Evolutionary conservation across 176 grass and related monocot species (phyloP), one percentile per base, ranked within the genome.

Genomic region (Rhipidocladum racemiflorum): DNA sequence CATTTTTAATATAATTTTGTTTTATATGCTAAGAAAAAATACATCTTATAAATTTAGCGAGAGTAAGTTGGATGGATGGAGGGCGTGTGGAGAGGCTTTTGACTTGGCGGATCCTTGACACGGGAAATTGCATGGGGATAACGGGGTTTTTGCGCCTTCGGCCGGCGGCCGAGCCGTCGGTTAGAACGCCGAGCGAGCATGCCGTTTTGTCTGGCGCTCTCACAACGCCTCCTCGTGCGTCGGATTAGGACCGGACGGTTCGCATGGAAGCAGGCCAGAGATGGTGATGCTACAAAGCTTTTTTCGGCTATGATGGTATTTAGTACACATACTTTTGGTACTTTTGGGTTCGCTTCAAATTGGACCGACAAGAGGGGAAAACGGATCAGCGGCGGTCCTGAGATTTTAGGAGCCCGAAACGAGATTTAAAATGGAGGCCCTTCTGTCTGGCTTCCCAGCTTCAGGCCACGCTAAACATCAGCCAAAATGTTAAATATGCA

Each of bases 81-180:
- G 66, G 81, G 72, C 9, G 57, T 77, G 61, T 25, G 40, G 14
- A 8, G 61, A 29, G 70, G 54, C 75, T 65, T 79, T 72, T 77
- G 73, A 68, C 83, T 78, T 61, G 44, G 62, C 34, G 72, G 59
- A 68, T 4, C 34, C 20, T 72, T 75, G 75, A 54, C 79, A 38
- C 55, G 61, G 45, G 8, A 42, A 61, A 40, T 21, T 14, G 32
- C 60, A 17, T 7, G 2, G 76, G 7, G 29, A 10, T 6, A 15
- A 50, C 18, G 28, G 61, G 44, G 3, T 51, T 51, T 75, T 16
- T 20, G 0, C 7, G 6, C 36, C 36, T 39, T 7, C 2, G 7
- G 36, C 5, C 36, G 36, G 27, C 20, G 40, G 7, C 44, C n/a
- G 83, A 51, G 79, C 73, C 63, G 64, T 68, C 64, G 21, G 21